These are phyloP conservation scores for Parathielavia hyrcaniae DNA, from an alignment of 495 filamentous ascomycete genomes.

Conservation along the genomic window DNA sequence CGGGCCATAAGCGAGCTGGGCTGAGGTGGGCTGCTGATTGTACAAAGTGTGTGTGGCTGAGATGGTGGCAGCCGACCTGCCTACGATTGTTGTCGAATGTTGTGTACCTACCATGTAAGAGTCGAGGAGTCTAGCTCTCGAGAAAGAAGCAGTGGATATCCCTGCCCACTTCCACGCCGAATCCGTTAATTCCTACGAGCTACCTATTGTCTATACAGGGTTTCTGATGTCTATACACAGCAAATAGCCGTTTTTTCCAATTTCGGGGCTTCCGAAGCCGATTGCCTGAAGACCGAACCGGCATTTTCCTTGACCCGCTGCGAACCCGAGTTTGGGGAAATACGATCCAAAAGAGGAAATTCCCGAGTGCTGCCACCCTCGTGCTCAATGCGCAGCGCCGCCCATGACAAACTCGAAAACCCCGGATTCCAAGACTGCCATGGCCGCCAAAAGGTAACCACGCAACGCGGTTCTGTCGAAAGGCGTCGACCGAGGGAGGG, in stretches of 20 bases:
- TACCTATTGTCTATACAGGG: not conserved
- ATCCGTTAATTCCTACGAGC: not conserved
- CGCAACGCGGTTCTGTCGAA: not conserved
- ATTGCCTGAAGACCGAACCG: not conserved
- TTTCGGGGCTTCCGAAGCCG: not conserved
- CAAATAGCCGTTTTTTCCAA: too few species aligned
- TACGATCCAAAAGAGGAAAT: too few species aligned
- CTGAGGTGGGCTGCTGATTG: not conserved
- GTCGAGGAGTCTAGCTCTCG: not conserved
- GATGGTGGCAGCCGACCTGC: not conserved
- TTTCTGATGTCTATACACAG: not conserved
- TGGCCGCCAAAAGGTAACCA: not conserved
- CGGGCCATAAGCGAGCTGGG: not conserved
- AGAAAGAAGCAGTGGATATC: not conserved
- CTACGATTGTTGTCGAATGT: not conserved
- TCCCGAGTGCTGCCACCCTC: too few species aligned
- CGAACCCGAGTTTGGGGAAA: too few species aligned
- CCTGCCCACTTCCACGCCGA: not conserved
- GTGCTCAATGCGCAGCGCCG: not conserved
- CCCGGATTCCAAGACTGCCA: not conserved
- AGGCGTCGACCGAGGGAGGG: constrained; percentile 1
- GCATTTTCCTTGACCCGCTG: not conserved
- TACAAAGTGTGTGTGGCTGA: not conserved
- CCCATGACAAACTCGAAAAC: not conserved
- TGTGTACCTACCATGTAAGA: not conserved